Conservation (phyloP, 192 early-diverging fungal genomes). For the Lobosporangium transversale region DNA sequence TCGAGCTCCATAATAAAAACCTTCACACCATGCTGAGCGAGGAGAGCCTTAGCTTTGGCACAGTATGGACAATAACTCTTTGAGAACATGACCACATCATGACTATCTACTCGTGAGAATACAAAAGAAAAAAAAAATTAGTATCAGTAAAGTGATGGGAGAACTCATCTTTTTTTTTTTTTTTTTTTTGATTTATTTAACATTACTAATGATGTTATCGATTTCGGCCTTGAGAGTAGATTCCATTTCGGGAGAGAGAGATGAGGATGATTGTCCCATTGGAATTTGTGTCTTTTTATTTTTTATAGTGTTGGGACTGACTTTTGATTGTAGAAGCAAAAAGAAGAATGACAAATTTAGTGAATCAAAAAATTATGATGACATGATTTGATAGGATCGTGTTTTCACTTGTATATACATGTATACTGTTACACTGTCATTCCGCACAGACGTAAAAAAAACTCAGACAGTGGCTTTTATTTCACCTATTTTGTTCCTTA, state of each 20-base stretch:
- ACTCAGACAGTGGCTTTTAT: no score
- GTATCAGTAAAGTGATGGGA: no score
- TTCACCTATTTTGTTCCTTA: no score
- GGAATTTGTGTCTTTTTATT: background rate
- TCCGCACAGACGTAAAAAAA: no score
- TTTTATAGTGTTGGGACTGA: background rate
- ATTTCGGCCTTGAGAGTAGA: conserved; percentile 45
- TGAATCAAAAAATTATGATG: no score
- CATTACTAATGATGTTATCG: conserved; percentile 57
- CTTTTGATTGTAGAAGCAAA: no score
- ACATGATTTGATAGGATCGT: no score
- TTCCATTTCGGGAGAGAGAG: conserved; percentile 56
- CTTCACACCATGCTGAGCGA: conserved; percentile 49
- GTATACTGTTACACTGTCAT: no score
- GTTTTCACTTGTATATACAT: no score
- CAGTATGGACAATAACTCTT: conserved; percentile 82
- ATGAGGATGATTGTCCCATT: conserved; percentile 49
- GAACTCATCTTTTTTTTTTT: no score
- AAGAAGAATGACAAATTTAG: background rate
- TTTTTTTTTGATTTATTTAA: no score
- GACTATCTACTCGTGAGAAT: conserved; percentile 11
- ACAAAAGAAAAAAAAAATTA: background rate
- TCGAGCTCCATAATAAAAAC: conserved; percentile 68
- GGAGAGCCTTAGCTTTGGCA: conserved; percentile 59
- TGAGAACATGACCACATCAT: conserved; percentile 77